These are phyloP conservation scores for Cadophora sp. DNA, from an alignment of 2,329 filamentous ascomycete genomes.

Conservation along the genomic window DNA sequence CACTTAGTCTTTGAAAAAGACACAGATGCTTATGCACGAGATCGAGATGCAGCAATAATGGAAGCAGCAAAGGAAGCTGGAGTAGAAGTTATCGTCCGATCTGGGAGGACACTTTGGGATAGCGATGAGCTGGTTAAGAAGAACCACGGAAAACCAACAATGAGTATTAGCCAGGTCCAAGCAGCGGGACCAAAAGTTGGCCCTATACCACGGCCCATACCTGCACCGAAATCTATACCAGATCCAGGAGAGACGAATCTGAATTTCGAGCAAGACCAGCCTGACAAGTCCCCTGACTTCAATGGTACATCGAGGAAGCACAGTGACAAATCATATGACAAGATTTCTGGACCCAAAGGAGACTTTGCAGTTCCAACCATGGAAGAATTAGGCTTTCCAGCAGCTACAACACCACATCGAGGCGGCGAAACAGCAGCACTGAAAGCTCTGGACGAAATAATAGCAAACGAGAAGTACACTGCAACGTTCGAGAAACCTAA, in stretches of 20 bases:
- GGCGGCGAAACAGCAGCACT: conserved; percentile 75
- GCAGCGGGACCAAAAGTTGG: conserved; percentile 68
- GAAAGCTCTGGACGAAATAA: conserved; percentile 61
- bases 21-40: conserved; percentile 73
- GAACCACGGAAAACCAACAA: conserved; percentile 73
- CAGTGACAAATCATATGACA: conserved; percentile 62
- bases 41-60: conserved; percentile 66
- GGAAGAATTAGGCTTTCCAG: conserved; percentile 72
- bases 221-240: conserved; percentile 64
- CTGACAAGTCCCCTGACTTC: conserved; percentile 60
- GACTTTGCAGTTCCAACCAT: conserved; percentile 76
- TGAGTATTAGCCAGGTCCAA: conserved; percentile 74
- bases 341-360: conserved; percentile 68
- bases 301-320: conserved; percentile 62
- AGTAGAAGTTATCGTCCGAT: conserved; percentile 68
- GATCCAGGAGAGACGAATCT: conserved; percentile 69
- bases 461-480: conserved; percentile 68
- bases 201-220: conserved; percentile 64
- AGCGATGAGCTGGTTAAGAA: conserved; percentile 70
- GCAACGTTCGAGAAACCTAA: conserved; percentile 79
- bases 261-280: conserved; percentile 61
- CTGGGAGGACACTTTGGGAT: conserved; percentile 76
- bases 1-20: conserved; percentile 83
- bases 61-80: conserved; percentile 67
- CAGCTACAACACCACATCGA: conserved; percentile 70